Conservation (phyloP, 2,329 filamentous ascomycete genomes). For the Lecanicillium sp. region DNA sequence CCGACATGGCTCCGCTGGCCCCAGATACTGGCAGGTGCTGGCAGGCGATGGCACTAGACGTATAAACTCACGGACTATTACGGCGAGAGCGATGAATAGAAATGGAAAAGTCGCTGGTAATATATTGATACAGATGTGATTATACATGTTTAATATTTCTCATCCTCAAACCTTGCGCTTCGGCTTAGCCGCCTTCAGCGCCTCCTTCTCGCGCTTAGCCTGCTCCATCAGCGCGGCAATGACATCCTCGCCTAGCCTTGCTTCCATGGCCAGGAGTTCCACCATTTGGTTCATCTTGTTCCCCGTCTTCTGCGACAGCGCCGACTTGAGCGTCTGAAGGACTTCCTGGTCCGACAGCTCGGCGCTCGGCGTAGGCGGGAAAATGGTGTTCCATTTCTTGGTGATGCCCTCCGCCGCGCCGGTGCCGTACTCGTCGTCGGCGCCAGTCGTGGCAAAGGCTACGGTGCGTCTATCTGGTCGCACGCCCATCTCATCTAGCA, state of each 20-base stretch:
- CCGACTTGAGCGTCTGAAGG: slow-evolving; percentile 10
- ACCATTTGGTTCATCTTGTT: slow-evolving; percentile 21
- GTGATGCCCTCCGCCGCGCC: slow-evolving; percentile 20
- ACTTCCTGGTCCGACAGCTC: slow-evolving; percentile 17
- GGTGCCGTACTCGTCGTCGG: slow-evolving; percentile 63
- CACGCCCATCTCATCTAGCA: slow-evolving; percentile 77
- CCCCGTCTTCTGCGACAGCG: slow-evolving; percentile 13
- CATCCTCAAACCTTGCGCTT: no score
- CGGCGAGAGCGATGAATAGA: no score
- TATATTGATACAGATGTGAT: background rate
- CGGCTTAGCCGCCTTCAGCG: no score
- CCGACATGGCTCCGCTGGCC: no score
- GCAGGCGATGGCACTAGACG: no score
- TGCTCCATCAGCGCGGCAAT: slow-evolving; percentile 7
- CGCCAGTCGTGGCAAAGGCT: slow-evolving; percentile 51
- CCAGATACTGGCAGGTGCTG: no score
- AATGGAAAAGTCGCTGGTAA: no score
- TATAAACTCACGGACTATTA: no score
- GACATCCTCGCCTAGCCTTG: slow-evolving; percentile 17
- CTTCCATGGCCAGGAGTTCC: slow-evolving; percentile 20
- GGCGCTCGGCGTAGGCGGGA: slow-evolving; percentile 35
- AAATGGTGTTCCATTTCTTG: slow-evolving; percentile 36
- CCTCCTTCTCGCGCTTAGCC: no score
- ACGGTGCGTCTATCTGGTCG: slow-evolving; percentile 52
- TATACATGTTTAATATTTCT: background rate